Conservation (phyloP, 805 yeast species). For the Saccharomyces kudriavzevii region DNA sequence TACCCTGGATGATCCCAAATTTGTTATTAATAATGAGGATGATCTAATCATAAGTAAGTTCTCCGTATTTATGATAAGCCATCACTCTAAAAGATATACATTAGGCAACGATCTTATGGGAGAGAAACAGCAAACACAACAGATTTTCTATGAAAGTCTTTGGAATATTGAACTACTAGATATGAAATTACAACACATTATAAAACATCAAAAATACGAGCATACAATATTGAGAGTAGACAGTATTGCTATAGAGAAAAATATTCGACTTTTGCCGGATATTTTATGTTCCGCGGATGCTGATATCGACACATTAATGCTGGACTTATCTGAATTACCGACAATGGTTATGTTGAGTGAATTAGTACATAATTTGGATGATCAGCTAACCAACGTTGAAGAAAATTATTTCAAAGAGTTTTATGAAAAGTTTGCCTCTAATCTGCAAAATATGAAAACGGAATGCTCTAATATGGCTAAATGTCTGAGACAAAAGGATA, state of each 20-base stretch:
- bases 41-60: constrained; percentile 28
- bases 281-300: constrained; percentile 10
- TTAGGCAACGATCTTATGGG: constrained; percentile 1
- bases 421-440: constrained; percentile 23
- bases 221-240: constrained; percentile 18
- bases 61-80: constrained; percentile 19
- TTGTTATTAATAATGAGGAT: constrained; percentile 28
- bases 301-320: constrained; percentile 14
- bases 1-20: constrained; percentile 34
- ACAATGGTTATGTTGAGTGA: constrained; percentile 16
- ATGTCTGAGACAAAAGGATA: constrained; percentile 1
- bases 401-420: constrained; percentile 21
- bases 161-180: constrained; percentile 18
- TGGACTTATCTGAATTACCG: constrained; percentile 6
- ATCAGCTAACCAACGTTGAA: constrained; percentile 24
- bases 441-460: constrained; percentile 12
- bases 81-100: constrained; percentile 16
- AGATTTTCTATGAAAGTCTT: constrained; percentile 14
- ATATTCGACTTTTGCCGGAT: constrained; percentile 21
- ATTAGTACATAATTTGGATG: constrained; percentile 18
- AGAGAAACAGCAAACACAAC: constrained; percentile 3
- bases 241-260: constrained; percentile 15
- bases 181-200: constrained; percentile 16
- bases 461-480: constrained; percentile 14
- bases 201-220: constrained; percentile 9